A percentile compares a stretch with the other conserved stretches of the same genome.
phyloP scores from a whole-genome alignment of 768 basidiomycete genomes.

The Collybia mongolica region DNA sequence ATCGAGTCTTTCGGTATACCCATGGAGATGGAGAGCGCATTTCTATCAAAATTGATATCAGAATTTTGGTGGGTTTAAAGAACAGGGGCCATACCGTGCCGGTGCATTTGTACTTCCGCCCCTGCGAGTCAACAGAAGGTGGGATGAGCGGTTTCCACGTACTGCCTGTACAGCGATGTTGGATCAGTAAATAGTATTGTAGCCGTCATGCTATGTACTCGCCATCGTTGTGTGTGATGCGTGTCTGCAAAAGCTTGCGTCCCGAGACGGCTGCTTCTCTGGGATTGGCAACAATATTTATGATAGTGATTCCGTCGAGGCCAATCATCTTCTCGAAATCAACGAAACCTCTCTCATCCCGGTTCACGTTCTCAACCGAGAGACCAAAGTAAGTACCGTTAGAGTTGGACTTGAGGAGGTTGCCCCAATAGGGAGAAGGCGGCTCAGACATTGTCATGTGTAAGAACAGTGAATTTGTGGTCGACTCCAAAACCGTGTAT shows the following conservation, averaged over 20 bases:
- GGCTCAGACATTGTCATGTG: slow-evolving; percentile 91
- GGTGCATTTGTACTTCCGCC: slow-evolving; percentile 67
- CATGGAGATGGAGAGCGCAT: slow-evolving; percentile 90
- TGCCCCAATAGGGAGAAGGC: slow-evolving; percentile 79
- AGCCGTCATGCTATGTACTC: slow-evolving; percentile 17
- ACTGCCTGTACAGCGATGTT: slow-evolving; percentile 51
- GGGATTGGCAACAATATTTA: slow-evolving; percentile 88
- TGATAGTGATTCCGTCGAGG: slow-evolving; percentile 91
- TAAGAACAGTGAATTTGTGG: slow-evolving; percentile 89
- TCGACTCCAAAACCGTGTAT: slow-evolving; percentile 93
- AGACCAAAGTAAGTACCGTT: slow-evolving; percentile 97
- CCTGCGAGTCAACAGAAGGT: slow-evolving; percentile 73
- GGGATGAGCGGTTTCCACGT: slow-evolving; percentile 84
- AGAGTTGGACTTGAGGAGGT: slow-evolving; percentile 93
- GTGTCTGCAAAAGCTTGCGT: slow-evolving; percentile 73
- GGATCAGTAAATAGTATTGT: background rate
- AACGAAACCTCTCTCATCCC: slow-evolving; percentile 84
- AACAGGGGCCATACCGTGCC: slow-evolving; percentile 47
- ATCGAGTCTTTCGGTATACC: slow-evolving; percentile 91
- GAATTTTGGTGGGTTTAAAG: background rate
- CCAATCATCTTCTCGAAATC: slow-evolving; percentile 99
- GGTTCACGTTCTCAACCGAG: slow-evolving; percentile 85
- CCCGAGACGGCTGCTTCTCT: slow-evolving; percentile 69
- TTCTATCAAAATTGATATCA: slow-evolving; percentile 40
- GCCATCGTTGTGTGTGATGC: slow-evolving; percentile 98